Base-by-base conservation (phyloP, 352 stramenopile species). In the Globisporangium middletonii region DNA sequence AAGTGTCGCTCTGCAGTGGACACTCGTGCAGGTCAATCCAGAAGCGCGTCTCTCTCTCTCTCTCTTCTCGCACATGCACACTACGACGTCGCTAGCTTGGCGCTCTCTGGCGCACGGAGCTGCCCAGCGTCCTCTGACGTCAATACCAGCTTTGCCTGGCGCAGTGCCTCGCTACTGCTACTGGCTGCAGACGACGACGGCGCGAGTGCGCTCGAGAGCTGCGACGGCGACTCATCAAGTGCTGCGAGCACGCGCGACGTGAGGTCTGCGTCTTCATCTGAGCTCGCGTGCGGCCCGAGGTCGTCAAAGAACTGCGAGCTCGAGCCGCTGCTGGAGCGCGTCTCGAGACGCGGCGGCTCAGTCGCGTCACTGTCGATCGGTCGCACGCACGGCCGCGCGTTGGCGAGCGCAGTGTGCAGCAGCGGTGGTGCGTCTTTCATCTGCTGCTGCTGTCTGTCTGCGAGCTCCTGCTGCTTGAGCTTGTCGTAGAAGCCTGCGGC, bases 371-470 rank as follows among this genome's bases (percentile, higher is more conserved):
- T 65, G 12, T 81, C 75, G 19, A 92, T 86, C 11, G 75, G 82
- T 11, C 79, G 77, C 35, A 92, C 79, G 55, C 50, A 79, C 18
- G 82, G 82, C 11, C 82, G 75, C 7, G 72, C 75, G 37, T 86
- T 83, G 9, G 66, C 55, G 11, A 81, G 63, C 2, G 73, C 74
- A 0, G 79, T 89, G n/a, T 69, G 62, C 13, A 92, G 71, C 23
- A 92, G 71, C 23, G n/a, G 54, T 12, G 54, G 49, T 2, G 55
- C 38, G 9, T 51, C 50, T 2, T 26, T 43, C 7, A 19, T 2
- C 5, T 55, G 35, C 51, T 53, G 63, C 8, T 59, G 57, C 5
- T 35, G 4, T 27, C 23, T n/a, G 53, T 16, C 15, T 50, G 26
- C 3, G 6, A 54, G 44, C 37, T 59, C 50, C 15, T 55, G 30